A percentile compares a stretch with the other conserved stretches of the same genome.
These are phyloP conservation scores for Peltaster fructicola DNA, from an alignment of 2,329 filamentous ascomycete species.

Conservation along the genomic window DNA sequence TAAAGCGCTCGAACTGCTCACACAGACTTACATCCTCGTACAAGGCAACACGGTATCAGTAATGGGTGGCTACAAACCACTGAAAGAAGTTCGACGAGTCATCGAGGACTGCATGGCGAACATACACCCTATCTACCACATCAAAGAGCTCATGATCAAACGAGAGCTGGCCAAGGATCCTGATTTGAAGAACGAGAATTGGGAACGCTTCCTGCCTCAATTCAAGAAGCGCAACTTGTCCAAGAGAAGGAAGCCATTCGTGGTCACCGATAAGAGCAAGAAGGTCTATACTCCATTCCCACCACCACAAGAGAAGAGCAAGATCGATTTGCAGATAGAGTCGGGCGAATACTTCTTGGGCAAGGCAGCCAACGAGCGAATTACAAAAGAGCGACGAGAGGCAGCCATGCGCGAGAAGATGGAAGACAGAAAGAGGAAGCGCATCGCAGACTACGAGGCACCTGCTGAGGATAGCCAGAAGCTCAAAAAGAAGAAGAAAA, in stretches of 20 bases:
- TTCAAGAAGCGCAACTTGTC: constrained; percentile 88
- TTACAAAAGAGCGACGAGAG: constrained; percentile 58
- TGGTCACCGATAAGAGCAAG: constrained; percentile 82
- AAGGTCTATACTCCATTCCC: constrained; percentile 96
- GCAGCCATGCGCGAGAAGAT: constrained; percentile 78
- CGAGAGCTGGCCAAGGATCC: constrained; percentile 81
- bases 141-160: constrained; percentile 93
- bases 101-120: constrained; percentile 96
- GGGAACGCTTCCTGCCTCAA: constrained; percentile 90
- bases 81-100: constrained; percentile 80
- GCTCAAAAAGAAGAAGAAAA: constrained; percentile 31
- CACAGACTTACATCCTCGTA: constrained; percentile 80
- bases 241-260: constrained; percentile 65
- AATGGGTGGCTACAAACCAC: constrained; percentile 82
- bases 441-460: constrained; percentile 71
- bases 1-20: constrained; percentile 85
- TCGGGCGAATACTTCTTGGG: constrained; percentile 90
- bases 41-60: constrained; percentile 88
- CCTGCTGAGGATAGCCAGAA: constrained; percentile 53
- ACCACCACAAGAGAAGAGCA: constrained; percentile 93
- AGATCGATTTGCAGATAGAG: constrained; percentile 95
- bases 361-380: constrained; percentile 81
- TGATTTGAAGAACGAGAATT: constrained; percentile 69
- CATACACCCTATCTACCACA: constrained; percentile 75
- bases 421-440: constrained; percentile 70